Base-by-base conservation (phyloP, 1,284 basidiomycete species). In the Dichomitus squalens region DNA sequence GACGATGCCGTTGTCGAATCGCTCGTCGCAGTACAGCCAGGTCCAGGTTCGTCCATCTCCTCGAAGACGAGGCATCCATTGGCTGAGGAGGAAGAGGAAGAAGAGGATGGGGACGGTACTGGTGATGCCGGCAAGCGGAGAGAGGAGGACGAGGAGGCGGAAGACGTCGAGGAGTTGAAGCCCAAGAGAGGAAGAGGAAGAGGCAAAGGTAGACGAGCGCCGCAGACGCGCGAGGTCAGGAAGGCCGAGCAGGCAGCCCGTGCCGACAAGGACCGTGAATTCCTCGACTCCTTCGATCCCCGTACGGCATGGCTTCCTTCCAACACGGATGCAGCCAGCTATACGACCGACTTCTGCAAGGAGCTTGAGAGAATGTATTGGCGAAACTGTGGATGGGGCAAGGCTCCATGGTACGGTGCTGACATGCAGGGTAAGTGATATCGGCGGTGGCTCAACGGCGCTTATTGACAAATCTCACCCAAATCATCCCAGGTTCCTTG, bases 381-480 rank as follows among this genome's bases (percentile, higher is more conserved):
- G 96, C 83, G 95, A 55, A 92, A 91, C 63, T 88, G 92, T 72
- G 90, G 92, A 12, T 76, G 97, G 21, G 93, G 94, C 7, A 92
- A 89, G 65, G 82, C 95, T 18, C 84, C 95, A 52, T 90, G 95
- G 96, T 99, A 99, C 73, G 96, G 96, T 33, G 96, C 97, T 5
- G 96, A 99, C 73, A 90, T 94, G 61, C 85, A 90, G 79, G 94
- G 92, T 88, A 31, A 40, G 79, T 75, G 1, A 14, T 21, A 54
- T 43, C 7, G 29, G 29, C 27, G 35, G 23, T n/a, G 29, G 21
- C 34, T 9, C 36, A 29, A 38, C 29, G 31, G 6, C 36, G 41
- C 31, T 40, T 49, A 36, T 18, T 43, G 20, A 48, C 20, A 33
- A 34, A 18, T 29, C n/a, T n/a, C n/a, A n/a, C n/a, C n/a, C n/a